These are phyloP conservation scores for Hypoxylon crocopeplum DNA, from an alignment of 495 filamentous ascomycete genomes.

Conservation along the genomic window DNA sequence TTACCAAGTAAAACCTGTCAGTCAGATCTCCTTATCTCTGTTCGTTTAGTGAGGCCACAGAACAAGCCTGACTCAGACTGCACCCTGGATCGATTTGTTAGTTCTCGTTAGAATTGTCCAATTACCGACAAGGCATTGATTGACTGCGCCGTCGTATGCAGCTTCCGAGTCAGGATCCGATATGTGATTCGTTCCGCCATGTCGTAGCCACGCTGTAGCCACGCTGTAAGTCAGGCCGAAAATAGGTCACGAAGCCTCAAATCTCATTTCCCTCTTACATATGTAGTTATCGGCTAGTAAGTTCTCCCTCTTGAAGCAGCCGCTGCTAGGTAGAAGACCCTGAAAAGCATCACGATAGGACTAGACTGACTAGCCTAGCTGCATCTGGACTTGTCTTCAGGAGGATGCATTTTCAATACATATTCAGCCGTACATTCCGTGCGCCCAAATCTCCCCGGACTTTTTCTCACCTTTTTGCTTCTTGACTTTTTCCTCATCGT, in stretches of 20 bases:
- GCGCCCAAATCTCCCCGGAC: not conserved
- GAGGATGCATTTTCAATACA: slow-evolving; percentile 30
- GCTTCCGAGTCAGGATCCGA: not conserved
- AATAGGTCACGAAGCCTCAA: slow-evolving; percentile 3
- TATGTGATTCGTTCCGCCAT: slow-evolving; percentile 21
- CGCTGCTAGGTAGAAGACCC: slow-evolving; percentile 5
- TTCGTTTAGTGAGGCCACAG: no score
- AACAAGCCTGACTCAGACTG: not conserved
- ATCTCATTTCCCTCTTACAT: not conserved
- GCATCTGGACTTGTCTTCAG: slow-evolving; percentile 18
- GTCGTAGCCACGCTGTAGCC: not conserved
- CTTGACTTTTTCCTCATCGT: no score
- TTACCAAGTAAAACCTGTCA: no score
- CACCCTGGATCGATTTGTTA: not conserved
- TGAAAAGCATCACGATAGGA: slow-evolving; percentile 20
- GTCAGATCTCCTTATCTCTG: no score
- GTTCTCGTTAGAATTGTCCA: not conserved
- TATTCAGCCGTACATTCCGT: slow-evolving; percentile 27
- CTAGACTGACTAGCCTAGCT: slow-evolving; percentile 23
- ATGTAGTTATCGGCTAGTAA: slow-evolving; percentile 16
- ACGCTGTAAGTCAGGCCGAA: slow-evolving; percentile 8
- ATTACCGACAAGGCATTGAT: not conserved
- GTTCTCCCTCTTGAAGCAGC: slow-evolving; percentile 3
- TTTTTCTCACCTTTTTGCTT: no score
- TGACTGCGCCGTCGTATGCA: not conserved